Base-by-base conservation (phyloP, 2,329 filamentous ascomycete species). In the Pseudocercospora fijiensis region DNA sequence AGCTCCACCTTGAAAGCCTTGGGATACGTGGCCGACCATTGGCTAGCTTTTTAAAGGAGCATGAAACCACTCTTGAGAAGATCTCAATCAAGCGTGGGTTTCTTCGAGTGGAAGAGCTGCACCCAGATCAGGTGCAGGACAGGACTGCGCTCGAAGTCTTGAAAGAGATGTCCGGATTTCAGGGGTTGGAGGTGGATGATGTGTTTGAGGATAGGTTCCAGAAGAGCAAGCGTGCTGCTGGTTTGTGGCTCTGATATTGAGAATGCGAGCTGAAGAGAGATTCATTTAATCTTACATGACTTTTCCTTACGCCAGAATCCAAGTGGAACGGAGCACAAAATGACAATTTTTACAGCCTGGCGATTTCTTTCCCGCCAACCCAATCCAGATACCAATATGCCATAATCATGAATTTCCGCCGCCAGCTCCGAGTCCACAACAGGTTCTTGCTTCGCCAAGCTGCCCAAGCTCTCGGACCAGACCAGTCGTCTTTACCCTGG, bases 371-470 rank as follows among this genome's bases (percentile, higher is more conserved):
- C 2, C 71, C 73, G 22, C 71, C 66, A 18, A 62, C 27, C 65
- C 47, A 70, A 66, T 66, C 70, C 49, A 70, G 43, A 6, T 24
- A 45, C 69, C 72, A 75, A 56, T 70, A 73, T 26, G 71, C 67
- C 61, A 68, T 65, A 43, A 75, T 74, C 71, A 74, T 74, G 7
- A 72, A 57, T 61, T 69, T 74, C 27, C 72, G 60, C 20, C 73
- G 61, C 71, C 72, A 74, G 55, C 67, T 72, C 30, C 72, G 64
- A 8, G 73, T 72, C 73, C 73, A 75, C 13, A 66, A 63, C 22
- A 75, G 43, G 61, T 71, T 75, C 24, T 78, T 78, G 55, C 74
- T 76, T 52, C 79, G 71, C 79, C 79, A 81, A 0, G 78, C 78
- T 51, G 80, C 58, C 79, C 79, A 81, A 8, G 79, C 79, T 22